A percentile compares a stretch with the other conserved stretches of the same genome.
Conservation (phyloP, 1,139 yeast genomes). For the Geotrichum australiense region DNA sequence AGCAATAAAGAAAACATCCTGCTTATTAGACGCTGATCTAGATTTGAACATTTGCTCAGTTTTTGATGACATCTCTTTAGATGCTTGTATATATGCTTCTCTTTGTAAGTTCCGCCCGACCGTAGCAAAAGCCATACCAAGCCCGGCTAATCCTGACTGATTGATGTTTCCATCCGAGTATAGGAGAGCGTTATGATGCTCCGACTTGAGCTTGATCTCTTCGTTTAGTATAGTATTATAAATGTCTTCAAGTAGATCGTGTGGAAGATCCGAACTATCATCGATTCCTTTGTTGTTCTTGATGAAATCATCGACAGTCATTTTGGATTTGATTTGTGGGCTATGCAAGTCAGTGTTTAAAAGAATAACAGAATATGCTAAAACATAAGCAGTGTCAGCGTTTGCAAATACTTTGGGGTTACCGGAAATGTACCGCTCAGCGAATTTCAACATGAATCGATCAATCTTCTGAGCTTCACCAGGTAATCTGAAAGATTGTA, state of each 20-base stretch:
- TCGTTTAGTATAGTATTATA: conserved; percentile 70
- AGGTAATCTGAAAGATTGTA: conserved; percentile 87
- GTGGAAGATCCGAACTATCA: conserved; percentile 79
- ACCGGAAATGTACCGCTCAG: conserved; percentile 82
- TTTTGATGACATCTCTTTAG: conserved; percentile 82
- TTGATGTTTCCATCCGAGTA: conserved; percentile 50
- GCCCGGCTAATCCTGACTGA: conserved; percentile 32
- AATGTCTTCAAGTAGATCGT: conserved; percentile 58
- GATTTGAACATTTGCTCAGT: conserved; percentile 79
- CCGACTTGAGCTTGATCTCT: conserved; percentile 87
- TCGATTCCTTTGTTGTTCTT: conserved; percentile 86
- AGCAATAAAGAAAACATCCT: conserved; percentile 46
- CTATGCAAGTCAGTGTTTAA: conserved; percentile 93
- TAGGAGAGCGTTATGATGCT: conserved; percentile 86
- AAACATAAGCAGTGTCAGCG: conserved; percentile 89
- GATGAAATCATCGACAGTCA: conserved; percentile 82
- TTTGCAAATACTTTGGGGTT: conserved; percentile 83
- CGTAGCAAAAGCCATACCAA: conserved; percentile 51
- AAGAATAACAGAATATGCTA: conserved; percentile 89
- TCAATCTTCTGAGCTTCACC: conserved; percentile 99
- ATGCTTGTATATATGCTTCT: conserved; percentile 88
- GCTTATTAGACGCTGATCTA: conserved; percentile 43
- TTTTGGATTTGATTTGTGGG: conserved; percentile 72
- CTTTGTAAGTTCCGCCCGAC: conserved; percentile 68
- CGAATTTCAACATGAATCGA: conserved; percentile 93